phyloP scores from a whole-genome alignment of 2,329 filamentous ascomycete genomes.

The Beauveria caledonica region DNA sequence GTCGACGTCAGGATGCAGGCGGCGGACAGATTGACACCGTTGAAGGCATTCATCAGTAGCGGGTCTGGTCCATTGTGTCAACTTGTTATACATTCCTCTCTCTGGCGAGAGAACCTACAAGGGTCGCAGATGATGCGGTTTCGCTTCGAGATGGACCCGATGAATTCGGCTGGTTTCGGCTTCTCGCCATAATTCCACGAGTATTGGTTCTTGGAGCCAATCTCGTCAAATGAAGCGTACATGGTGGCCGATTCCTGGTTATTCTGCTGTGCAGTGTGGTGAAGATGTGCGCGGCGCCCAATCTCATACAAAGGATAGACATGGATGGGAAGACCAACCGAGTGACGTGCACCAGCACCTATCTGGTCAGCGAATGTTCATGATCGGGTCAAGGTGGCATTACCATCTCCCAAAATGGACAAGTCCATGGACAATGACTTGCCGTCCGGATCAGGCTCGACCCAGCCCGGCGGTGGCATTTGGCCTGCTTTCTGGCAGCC shows the following conservation, averaged over 20 bases:
- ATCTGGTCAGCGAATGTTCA: conserved; percentile 7
- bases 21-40: conserved; percentile 56
- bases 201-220: conserved; percentile 43
- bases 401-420: conserved; percentile 28
- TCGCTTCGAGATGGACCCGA: conserved; percentile 43
- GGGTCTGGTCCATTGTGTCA: conserved; percentile 39
- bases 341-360: conserved; percentile 50
- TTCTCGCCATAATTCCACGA: conserved; percentile 49
- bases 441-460: conserved; percentile 35
- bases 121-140: conserved; percentile 63
- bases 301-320: conserved; percentile 63
- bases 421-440: conserved; percentile 41
- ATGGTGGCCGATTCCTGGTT: conserved; percentile 49
- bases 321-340: conserved; percentile 55
- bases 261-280: conserved; percentile 47
- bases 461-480: conserved; percentile 52
- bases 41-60: conserved; percentile 64
- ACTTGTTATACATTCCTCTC: background rate
- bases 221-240: conserved; percentile 52
- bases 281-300: conserved; percentile 46
- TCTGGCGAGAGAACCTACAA: conserved; percentile 36
- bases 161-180: conserved; percentile 37
- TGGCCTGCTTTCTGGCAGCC: conserved; percentile 25
- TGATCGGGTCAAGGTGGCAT: background rate
- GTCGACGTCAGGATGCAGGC: conserved; percentile 53